These are phyloP conservation scores for Mycena galericulata DNA, from an alignment of 768 basidiomycete genomes.

Conservation along the genomic window DNA sequence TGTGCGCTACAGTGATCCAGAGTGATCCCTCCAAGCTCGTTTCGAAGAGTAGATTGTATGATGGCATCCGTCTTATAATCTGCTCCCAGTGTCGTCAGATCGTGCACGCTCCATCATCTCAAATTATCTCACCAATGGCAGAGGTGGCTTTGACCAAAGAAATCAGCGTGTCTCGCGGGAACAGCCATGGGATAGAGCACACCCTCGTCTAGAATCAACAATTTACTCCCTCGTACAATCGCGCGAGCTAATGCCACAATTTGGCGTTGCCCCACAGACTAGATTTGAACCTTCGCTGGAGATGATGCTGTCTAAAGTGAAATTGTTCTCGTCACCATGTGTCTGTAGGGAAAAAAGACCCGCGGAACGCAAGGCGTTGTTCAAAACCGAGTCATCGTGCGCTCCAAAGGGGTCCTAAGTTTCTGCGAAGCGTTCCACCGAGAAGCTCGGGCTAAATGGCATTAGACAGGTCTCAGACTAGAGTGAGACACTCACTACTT, in stretches of 20 bases:
- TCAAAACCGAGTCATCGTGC: constrained; percentile 64
- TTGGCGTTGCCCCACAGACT: constrained; percentile 72
- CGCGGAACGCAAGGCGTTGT: constrained; percentile 60
- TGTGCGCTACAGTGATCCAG: constrained; percentile 71
- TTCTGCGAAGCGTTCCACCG: constrained; percentile 66
- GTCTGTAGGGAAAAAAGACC: constrained; percentile 56
- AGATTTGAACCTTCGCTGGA: constrained; percentile 59
- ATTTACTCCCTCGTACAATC: constrained; percentile 66
- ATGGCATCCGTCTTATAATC: constrained; percentile 69
- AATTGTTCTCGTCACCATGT: constrained; percentile 46
- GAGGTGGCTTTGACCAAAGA: constrained; percentile 53
- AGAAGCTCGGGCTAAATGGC: constrained; percentile 59
- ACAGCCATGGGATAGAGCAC: background rate
- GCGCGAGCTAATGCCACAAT: constrained; percentile 71
- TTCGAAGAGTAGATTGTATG: constrained; percentile 68
- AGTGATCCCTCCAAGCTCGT: constrained; percentile 56
- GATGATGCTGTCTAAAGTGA: constrained; percentile 60
- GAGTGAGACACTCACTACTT: constrained; percentile 52
- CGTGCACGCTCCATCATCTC: constrained; percentile 1
- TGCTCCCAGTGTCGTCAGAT: constrained; percentile 29
- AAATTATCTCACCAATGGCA: constrained; percentile 48
- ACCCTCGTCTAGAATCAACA: constrained; percentile 71
- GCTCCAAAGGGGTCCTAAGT: constrained; percentile 72
- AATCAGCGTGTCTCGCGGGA: background rate
- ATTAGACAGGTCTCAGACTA: background rate